Base-by-base conservation (phyloP, 1,139 yeast genomes). In the Wickerhamomyces sp. region DNA sequence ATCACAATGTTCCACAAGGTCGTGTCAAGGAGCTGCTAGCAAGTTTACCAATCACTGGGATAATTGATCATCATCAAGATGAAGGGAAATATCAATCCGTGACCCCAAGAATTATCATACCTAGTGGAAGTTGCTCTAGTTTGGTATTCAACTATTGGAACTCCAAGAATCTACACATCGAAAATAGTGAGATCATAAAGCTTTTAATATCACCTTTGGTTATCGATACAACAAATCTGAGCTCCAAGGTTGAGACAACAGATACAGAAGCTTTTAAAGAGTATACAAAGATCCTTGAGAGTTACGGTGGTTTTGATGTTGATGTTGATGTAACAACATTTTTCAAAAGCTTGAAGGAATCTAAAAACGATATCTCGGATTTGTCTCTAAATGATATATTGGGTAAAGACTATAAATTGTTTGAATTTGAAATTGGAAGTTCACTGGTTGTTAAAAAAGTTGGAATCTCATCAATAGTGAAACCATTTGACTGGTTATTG, bases 1-100 rank as follows among this genome's bases (percentile, higher is more conserved):
- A 90, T 56, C 97, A 89, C 60, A 89, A 94, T 55, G 69, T 71
- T 32, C 66, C 82, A 13, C 85, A 84, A 41, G 83, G 85, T 0
- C 65, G 67, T 45, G 49, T 68, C 36, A 41, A 51, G 50, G 68
- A 18, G 55, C 56, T 27, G 49, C 60, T 2, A 80, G 9, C 24
- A 9, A 15, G 20, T 1, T 19, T 36, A 5, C 27, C 29, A n/a
- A 28, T 88, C 0, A 63, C 62, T 1, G 81, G 81, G 0, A 76
- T 92, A 12, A 74, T 92, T 26, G 98, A 90, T 55, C 98, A 90
- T 56, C 98, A 90, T 58, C 84, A 70, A 7, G 95, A 88, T 53
- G 89, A 84, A 54, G 66, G 67, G 0, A 63, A 64, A 14, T 78
- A 71, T 49, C 30, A 50, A 14, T 58, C 64, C 18, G 60, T 67